phyloP scores from a whole-genome alignment of 2,329 filamentous ascomycete species.

The Emergomyces pasteurianus region DNA sequence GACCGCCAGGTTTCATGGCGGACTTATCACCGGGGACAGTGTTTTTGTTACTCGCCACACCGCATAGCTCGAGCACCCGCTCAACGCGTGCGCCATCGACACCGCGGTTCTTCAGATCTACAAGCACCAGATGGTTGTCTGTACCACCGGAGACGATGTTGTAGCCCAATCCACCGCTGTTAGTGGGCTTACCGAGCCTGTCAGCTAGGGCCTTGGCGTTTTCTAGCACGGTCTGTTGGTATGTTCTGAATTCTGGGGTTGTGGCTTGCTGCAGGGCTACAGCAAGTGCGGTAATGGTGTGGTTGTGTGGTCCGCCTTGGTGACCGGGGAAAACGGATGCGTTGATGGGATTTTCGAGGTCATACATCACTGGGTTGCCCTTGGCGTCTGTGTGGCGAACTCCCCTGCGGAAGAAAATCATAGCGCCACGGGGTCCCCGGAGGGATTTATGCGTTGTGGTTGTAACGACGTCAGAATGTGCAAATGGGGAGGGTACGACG shows the following conservation, averaged over 20 bases:
- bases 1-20: constrained; percentile 80
- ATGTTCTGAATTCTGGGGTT: constrained; percentile 78
- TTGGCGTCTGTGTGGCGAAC: constrained; percentile 85
- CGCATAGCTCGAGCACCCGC: constrained; percentile 78
- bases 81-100: constrained; percentile 91
- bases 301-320: constrained; percentile 97
- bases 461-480: constrained; percentile 87
- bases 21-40: constrained; percentile 93
- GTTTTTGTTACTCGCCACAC: constrained; percentile 98
- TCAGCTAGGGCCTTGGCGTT: constrained; percentile 88
- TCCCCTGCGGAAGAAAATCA: constrained; percentile 99
- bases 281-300: constrained; percentile 94
- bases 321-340: constrained; percentile 98
- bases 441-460: constrained; percentile 99
- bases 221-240: constrained; percentile 82
- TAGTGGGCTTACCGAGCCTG: constrained; percentile 58
- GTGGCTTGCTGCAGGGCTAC: constrained; percentile 93
- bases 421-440: constrained; percentile 90
- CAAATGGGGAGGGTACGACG: constrained; percentile 88
- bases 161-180: constrained; percentile 61
- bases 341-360: constrained; percentile 94
- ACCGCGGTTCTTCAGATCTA: constrained; percentile 77
- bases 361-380: constrained; percentile 80
- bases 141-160: constrained; percentile 92
- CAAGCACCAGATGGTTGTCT: constrained; percentile 92